These are phyloP conservation scores for Berberis thunbergii DNA, from an alignment of 164 flowering plant genomes.

Conservation along the genomic window DNA sequence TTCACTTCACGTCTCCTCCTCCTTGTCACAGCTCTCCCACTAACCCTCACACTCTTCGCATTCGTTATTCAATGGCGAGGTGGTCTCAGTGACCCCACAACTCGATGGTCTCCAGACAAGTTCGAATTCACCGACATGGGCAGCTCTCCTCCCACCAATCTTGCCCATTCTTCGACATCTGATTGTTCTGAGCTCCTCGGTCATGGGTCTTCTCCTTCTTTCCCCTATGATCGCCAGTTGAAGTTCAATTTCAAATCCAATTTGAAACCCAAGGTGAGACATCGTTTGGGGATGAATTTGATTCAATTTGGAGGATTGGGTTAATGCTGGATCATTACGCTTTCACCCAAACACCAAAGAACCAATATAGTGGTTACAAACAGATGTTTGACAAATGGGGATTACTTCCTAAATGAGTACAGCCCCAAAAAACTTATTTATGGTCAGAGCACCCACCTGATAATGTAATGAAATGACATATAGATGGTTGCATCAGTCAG, in stretches of 20 bases:
- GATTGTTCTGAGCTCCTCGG: constrained; percentile 21
- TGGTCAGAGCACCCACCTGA: too few relatives aligned
- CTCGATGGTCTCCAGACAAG: constrained; percentile 61
- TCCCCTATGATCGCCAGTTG: constrained; percentile 66
- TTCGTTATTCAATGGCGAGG: constrained; percentile 90
- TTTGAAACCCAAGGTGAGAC: constrained; percentile 63
- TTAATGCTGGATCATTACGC: not conserved
- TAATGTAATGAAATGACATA: too few relatives aligned
- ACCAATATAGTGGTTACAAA: not conserved
- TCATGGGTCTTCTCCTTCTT: constrained; percentile 34
- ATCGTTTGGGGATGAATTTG: not conserved
- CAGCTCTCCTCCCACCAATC: constrained; percentile 21
- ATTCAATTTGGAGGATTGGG: not conserved
- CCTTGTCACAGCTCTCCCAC: constrained; percentile 66
- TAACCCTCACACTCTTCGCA: constrained; percentile 69
- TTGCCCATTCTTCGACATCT: constrained; percentile 1
- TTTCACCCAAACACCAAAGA: not conserved
- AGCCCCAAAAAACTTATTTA: too few relatives aligned
- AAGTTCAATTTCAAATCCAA: constrained; percentile 41
- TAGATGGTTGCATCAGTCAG: too few relatives aligned
- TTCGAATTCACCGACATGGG: constrained; percentile 67
- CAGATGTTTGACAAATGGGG: constrained; percentile 7
- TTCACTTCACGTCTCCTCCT: constrained; percentile 47
- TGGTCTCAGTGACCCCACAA: constrained; percentile 60
- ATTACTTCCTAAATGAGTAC: too few relatives aligned